phyloP scores from a whole-genome alignment of 1,139 yeast genomes.

The Suhomyces atakaporum region DNA sequence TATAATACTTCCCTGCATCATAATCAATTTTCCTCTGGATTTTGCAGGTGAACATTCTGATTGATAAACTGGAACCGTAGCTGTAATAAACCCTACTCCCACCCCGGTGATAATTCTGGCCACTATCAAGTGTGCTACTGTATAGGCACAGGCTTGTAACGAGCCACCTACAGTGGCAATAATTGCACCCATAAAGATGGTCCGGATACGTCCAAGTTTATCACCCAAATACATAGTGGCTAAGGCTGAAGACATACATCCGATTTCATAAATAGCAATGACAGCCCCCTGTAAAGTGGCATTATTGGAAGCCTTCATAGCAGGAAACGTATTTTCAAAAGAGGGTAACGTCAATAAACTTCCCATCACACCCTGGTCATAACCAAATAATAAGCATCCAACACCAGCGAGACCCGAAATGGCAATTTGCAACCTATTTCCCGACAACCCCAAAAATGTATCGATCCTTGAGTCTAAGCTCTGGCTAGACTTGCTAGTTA shows the following conservation, averaged over 20 bases:
- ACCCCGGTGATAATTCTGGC: conserved; percentile 46
- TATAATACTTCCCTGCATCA: conserved; percentile 41
- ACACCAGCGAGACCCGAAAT: conserved; percentile 34
- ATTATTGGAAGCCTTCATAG: conserved; percentile 29
- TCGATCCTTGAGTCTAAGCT: conserved; percentile 5
- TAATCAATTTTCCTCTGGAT: conserved; percentile 36
- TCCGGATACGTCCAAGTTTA: conserved; percentile 33
- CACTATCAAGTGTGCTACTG: conserved; percentile 36
- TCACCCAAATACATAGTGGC: conserved; percentile 40
- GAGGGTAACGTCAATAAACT: conserved; percentile 41
- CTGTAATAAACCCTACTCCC: conserved; percentile 42
- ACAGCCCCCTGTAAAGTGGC: conserved; percentile 44
- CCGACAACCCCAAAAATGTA: conserved; percentile 28
- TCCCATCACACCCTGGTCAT: conserved; percentile 55
- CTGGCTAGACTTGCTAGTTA: neutral
- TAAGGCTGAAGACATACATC: conserved; percentile 38
- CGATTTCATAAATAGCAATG: conserved; percentile 40
- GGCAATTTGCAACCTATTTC: conserved; percentile 27
- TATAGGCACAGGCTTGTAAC: conserved; percentile 36
- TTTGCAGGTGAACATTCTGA: conserved; percentile 40
- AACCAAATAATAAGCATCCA: conserved; percentile 43
- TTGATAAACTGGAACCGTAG: conserved; percentile 45
- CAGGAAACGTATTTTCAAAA: conserved; percentile 43
- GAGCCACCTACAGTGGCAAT: conserved; percentile 41
- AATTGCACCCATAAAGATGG: conserved; percentile 33